Percentiles rank a stretch among this genome's conserved stretches.
Conservation (phyloP, 2,329 filamentous ascomycete genomes). For the Neofusicoccum laricinum region DNA sequence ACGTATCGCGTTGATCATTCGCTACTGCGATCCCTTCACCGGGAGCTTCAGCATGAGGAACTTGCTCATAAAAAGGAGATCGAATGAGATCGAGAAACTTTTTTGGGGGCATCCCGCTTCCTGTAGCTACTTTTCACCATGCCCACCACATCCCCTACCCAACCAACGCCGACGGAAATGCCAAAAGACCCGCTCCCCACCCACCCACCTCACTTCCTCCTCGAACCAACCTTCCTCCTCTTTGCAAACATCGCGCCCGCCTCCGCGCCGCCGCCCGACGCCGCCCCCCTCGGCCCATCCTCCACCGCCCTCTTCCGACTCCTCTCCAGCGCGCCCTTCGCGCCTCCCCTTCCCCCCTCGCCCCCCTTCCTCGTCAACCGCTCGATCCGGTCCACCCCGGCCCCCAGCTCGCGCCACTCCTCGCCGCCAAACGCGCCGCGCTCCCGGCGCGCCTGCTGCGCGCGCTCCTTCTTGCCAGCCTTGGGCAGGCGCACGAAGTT, state of each 20-base stretch:
- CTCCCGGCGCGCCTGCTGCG: constrained; percentile 55
- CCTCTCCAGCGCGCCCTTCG: constrained; percentile 65
- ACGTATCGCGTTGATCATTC: no score
- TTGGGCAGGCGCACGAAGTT: constrained; percentile 87
- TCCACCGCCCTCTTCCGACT: constrained; percentile 76
- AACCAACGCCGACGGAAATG: no score
- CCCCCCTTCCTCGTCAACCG: constrained; percentile 71
- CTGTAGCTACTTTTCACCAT: no score
- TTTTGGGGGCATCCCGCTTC: no score
- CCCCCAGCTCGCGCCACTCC: constrained; percentile 83
- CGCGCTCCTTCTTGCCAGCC: constrained; percentile 80
- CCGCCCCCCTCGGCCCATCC: constrained; percentile 69
- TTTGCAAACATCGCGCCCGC: constrained; percentile 76
- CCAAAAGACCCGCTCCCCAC: no score
- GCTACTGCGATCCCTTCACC: no score
- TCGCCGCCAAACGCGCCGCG: constrained; percentile 73
- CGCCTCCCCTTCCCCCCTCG: constrained; percentile 34
- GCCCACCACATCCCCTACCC: no score
- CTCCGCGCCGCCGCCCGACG: constrained; percentile 52
- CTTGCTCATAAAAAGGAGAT: no score
- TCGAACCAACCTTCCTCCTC: constrained; percentile 56
- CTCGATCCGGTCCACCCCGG: constrained; percentile 83
- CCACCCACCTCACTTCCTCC: constrained; percentile 26
- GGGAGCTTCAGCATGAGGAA: no score
- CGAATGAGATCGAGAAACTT: no score